Percentiles rank a stretch among this genome's conserved stretches.
Conservation (phyloP, 345 rosid species). For the Aquilaria yunnanensis region DNA sequence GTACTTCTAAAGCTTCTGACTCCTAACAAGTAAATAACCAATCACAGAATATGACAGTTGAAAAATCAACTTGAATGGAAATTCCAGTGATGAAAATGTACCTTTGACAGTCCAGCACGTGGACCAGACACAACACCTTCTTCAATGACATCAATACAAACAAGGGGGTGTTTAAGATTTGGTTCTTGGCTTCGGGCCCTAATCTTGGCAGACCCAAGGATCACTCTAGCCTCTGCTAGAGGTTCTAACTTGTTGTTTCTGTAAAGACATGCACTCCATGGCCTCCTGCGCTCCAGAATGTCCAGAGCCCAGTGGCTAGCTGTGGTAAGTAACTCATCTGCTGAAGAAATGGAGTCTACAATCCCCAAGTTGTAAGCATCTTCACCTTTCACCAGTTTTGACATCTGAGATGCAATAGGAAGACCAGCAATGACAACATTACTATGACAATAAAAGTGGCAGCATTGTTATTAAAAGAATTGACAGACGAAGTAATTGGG, state of each 20-base stretch:
- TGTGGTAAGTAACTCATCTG: conserved; percentile 4
- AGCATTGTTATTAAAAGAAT: background rate
- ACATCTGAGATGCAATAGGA: background rate
- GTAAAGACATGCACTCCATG: conserved; percentile 11
- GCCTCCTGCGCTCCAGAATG: conserved; percentile 1
- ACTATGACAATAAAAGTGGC: background rate
- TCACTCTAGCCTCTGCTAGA: conserved; percentile 7
- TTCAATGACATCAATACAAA: conserved; percentile 13
- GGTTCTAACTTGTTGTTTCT: conserved; percentile 9
- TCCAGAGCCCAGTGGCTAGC: conserved; percentile 13
- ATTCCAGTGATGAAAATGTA: background rate
- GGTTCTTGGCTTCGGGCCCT: background rate
- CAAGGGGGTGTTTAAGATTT: conserved; percentile 8
- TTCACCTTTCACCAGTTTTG: conserved; percentile 7
- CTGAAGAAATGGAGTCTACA: conserved; percentile 1
- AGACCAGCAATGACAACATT: background rate
- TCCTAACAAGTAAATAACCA: background rate
- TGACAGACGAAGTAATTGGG: background rate
- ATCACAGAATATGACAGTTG: too few species aligned
- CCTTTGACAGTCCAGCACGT: conserved; percentile 9
- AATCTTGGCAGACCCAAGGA: conserved; percentile 4
- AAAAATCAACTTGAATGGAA: too few species aligned
- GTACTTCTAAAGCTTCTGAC: conserved; percentile 5
- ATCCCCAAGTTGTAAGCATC: conserved; percentile 6
- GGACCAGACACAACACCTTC: conserved; percentile 5